phyloP scores from a whole-genome alignment of 129 eudicot species.

The Chrysanthemum makinoi region DNA sequence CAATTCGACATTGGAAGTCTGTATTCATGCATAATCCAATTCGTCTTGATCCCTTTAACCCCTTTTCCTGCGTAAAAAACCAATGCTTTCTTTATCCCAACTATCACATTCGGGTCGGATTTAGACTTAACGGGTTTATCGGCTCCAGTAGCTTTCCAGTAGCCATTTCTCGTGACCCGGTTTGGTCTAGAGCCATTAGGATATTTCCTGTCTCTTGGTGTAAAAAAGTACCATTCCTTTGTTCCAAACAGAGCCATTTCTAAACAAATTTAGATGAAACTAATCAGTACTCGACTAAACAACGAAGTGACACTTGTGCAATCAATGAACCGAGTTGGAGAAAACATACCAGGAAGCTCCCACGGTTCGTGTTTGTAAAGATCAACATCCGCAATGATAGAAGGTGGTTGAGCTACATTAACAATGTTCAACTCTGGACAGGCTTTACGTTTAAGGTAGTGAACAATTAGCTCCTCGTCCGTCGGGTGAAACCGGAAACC shows the following conservation, averaged over 20 bases:
- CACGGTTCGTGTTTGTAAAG: conserved; percentile 22
- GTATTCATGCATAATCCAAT: conserved; percentile 38
- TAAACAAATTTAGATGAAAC: background rate
- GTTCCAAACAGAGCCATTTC: conserved; percentile 29
- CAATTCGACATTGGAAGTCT: conserved; percentile 2
- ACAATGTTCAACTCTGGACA: background rate
- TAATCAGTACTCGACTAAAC: background rate
- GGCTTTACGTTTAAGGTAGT: conserved; percentile 36
- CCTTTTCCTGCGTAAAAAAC: conserved; percentile 29
- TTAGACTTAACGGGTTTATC: conserved; percentile 21
- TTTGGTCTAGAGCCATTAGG: conserved; percentile 33
- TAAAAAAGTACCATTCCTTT: conserved; percentile 40
- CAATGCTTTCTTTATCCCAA: conserved; percentile 24
- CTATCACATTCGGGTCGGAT: background rate
- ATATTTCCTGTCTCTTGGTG: conserved; percentile 30
- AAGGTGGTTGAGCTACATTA: background rate
- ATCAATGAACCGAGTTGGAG: background rate
- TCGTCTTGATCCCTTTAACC: conserved; percentile 22
- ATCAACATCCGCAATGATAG: conserved; percentile 15
- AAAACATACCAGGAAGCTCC: conserved; percentile 22
- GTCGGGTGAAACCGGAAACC: conserved; percentile 86
- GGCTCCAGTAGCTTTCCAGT: conserved; percentile 36
- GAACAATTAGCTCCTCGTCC: conserved; percentile 76
- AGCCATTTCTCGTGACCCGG: conserved; percentile 24
- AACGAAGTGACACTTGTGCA: background rate